Base-by-base conservation (phyloP, 228 moss, liverwort and hornwort species). In the Sphagnum fallax region DNA sequence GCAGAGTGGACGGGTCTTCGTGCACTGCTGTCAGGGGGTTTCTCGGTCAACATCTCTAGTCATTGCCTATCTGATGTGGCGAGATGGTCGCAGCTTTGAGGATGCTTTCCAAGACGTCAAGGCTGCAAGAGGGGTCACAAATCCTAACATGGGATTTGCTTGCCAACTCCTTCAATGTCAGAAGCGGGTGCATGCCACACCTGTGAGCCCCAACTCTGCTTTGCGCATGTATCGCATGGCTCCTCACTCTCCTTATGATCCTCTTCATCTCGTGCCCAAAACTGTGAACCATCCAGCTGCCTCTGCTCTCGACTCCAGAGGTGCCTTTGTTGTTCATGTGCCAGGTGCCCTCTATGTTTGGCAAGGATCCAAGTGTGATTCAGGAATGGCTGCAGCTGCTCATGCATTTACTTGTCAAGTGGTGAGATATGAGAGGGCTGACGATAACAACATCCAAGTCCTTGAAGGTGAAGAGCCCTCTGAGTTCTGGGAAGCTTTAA, bases 1-100 rank as follows among this genome's bases (percentile, higher is more conserved):
- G 71, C 52, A 70, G 49, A 71, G 73, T 61, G 80, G 82, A 53
- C 65, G 70, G 49, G 74, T 86, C 4, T 82, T 86, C 78, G 86
- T 86, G 64, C 86, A 86, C 69, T 86, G 82, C 66, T 86, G 75
- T 69, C 82, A 86, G 70, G 86, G 86, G 4, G 80, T 86, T 53
- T 86, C 86, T 0, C 73, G 82, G 61, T 86, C 82, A 6, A 82
- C 86, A 62, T 82, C 86, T 53, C 75, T 86, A 52, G 86, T 82
- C 10, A 86, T 86, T 47, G 86, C 86, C 7, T 86, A 86, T 52
- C 75, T 86, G 47, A 82, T 86, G 86, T 86, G 86, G 82, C 15
- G 80, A 4, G 71, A 60, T 11, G 77, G 77, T 32, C 66, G 52
- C 16, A 77, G 77, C 64, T 86, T 86, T 74, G 80, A 86, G 57